Evolutionary conservation across 1,139 yeast species (phyloP).

Genomic region (Nematodospora anomalae): DNA sequence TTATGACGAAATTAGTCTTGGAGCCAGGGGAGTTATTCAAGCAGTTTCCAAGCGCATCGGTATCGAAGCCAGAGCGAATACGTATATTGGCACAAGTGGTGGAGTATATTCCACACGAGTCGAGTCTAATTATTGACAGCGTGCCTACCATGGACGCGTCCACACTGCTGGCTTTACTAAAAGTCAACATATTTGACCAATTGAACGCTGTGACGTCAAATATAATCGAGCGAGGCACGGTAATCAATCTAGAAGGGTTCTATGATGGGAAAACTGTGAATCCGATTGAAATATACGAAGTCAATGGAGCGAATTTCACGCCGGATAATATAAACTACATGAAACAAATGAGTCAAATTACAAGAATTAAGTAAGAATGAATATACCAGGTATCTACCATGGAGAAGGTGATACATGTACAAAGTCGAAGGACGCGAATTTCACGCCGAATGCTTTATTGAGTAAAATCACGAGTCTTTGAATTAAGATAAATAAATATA

Average conservation of each 20-base stretch:
- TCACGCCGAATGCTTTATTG: no score
- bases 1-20: conserved; percentile 33
- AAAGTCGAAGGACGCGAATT: no score
- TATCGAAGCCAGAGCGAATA: conserved; percentile 21
- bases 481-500: no score
- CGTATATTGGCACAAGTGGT: conserved; percentile 34
- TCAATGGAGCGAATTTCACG: conserved; percentile 11
- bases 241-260: conserved; percentile 21
- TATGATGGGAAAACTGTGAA: conserved; percentile 17
- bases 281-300: conserved; percentile 10
- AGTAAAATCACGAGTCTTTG: no score
- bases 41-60: conserved; percentile 26
- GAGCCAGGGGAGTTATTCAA: conserved; percentile 25
- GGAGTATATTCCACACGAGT: conserved; percentile 16
- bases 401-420: no score
- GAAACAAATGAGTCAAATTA: neutral
- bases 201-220: conserved; percentile 11
- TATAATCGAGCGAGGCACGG: conserved; percentile 15
- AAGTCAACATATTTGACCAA: conserved; percentile 12
- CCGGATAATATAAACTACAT: conserved; percentile 5
- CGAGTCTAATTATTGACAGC: conserved; percentile 14
- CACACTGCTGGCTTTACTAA: conserved; percentile 1
- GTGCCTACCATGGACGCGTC: conserved; percentile 13
- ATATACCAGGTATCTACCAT: no score
- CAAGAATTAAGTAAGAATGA: no score